These are phyloP conservation scores for Capronia epimyces DNA, from an alignment of 2,329 filamentous ascomycete genomes.

Conservation along the genomic window DNA sequence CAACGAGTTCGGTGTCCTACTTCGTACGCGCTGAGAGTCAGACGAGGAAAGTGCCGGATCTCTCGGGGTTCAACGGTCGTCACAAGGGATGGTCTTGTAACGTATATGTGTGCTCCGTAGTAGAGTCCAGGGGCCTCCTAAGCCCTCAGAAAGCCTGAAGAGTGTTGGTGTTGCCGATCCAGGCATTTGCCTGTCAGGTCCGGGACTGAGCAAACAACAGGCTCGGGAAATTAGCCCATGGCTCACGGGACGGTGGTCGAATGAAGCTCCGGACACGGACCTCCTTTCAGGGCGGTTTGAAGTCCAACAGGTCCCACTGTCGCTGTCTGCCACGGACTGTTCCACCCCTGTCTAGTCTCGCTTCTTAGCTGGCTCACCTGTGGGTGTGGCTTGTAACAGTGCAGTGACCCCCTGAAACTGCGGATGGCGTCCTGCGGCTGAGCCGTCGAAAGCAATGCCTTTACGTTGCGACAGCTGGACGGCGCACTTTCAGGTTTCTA, in stretches of 20 bases:
- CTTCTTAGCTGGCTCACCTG: conserved; percentile 5
- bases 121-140: too few relatives aligned
- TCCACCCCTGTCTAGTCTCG: conserved; percentile 10
- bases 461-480: conserved; percentile 19
- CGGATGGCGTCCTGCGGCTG: conserved; percentile 11
- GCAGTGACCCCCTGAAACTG: conserved; percentile 15
- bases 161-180: not conserved
- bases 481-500: conserved; percentile 17
- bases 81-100: too few relatives aligned
- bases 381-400: conserved; percentile 7
- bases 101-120: too few relatives aligned
- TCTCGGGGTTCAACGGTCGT: too few relatives aligned
- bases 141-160: not conserved
- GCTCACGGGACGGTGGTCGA: not conserved
- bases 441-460: conserved; percentile 11
- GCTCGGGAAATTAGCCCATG: conserved; percentile 22
- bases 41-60: too few relatives aligned
- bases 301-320: conserved; percentile 9
- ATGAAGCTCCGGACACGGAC: not conserved
- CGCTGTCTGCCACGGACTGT: conserved; percentile 3
- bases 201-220: conserved; percentile 6
- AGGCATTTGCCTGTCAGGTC: not conserved
- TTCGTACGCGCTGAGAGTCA: too few relatives aligned
- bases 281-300: not conserved
- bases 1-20: too few relatives aligned